A percentile compares a stretch with the other conserved stretches of the same genome.
These are phyloP conservation scores for Rhazya stricta DNA, from an alignment of 257 asterid genomes.

Conservation along the genomic window DNA sequence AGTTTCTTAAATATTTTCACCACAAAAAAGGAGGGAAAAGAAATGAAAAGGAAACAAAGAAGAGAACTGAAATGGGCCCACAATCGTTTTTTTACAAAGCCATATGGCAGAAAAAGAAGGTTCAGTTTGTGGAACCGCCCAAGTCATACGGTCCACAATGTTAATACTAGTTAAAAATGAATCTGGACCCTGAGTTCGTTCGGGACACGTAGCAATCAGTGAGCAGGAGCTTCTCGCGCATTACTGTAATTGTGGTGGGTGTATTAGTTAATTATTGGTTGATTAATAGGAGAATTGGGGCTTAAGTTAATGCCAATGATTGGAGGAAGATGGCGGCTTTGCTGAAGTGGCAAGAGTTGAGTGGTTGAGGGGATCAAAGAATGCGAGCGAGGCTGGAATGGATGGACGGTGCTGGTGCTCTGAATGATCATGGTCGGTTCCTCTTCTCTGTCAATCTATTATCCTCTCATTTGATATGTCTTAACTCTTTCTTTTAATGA, in stretches of 20 bases:
- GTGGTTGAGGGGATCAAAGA: slow-evolving; percentile 21
- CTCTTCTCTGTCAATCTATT: not conserved
- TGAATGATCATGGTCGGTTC: slow-evolving; percentile 40
- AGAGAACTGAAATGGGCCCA: not conserved
- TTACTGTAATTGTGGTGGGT: not conserved
- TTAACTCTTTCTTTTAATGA: not conserved
- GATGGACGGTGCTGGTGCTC: slow-evolving; percentile 23
- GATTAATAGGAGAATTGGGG: too few species aligned
- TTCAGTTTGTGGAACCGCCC: too few species aligned
- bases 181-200: not conserved
- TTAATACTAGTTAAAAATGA: not conserved
- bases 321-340: slow-evolving; percentile 15
- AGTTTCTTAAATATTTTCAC: not conserved
- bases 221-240: not conserved
- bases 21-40: too few species aligned
- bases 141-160: slow-evolving; percentile 12
- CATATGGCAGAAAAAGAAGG: too few species aligned
- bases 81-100: too few species aligned
- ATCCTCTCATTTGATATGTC: slow-evolving; percentile 26
- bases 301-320: too few species aligned
- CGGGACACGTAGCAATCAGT: slow-evolving; percentile 4
- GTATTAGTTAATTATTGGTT: too few species aligned
- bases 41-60: too few species aligned
- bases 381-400: slow-evolving; percentile 15
- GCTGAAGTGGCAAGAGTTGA: slow-evolving; percentile 28